Base-by-base conservation (phyloP, 495 filamentous ascomycete species). In the Hypoxylon cercidicola region DNA sequence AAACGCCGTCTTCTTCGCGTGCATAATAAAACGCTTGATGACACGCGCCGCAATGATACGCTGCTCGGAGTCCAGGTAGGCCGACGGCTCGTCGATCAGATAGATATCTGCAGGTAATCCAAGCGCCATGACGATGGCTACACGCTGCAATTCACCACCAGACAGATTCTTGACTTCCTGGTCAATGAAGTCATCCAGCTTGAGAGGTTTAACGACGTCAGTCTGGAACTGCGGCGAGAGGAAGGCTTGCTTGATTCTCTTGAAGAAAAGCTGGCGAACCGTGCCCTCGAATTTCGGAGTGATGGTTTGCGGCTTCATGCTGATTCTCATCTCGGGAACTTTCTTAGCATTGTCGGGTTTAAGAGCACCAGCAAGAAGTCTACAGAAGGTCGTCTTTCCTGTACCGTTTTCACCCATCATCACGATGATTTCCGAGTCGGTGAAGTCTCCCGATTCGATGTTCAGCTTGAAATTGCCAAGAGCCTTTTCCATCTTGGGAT, bases 21-120 rank as follows among this genome's bases (percentile, higher is more conserved):
- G 93, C 95, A 98, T 99, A 71, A 99, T 97, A 85, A 97, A 99
- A 61, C 95, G 89, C 83, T 99, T 99, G 82, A 99, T 99, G 69
- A 98, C 95, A 72, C 93, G 87, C 47, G 93, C 90, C 62, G 94
- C 95, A 60, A 98, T 87, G 67, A 99, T 97, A 90, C 95, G 93
- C 80, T 99, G 95, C 76, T 99, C 96, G 39, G 96, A 97, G 77
- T 99, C 95, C 35, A 99, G 90, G 78, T 97, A 97, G 56, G 92
- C 92, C 65, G 87, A 90, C 35, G 92, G 93, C 79, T 99, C 95
- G 74, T 99, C 95, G 69, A 99, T 98, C 61, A 99, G 86, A 72
- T 99, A 99, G 74, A 99, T 96, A 75, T 99, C 95, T 16, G 95
- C 95, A n/a, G 96, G 95, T 12, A 93, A 82, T 65, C 95, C 95